Conservation (phyloP, 2,329 filamentous ascomycete genomes). For the Pestalotiopsis sp. region DNA sequence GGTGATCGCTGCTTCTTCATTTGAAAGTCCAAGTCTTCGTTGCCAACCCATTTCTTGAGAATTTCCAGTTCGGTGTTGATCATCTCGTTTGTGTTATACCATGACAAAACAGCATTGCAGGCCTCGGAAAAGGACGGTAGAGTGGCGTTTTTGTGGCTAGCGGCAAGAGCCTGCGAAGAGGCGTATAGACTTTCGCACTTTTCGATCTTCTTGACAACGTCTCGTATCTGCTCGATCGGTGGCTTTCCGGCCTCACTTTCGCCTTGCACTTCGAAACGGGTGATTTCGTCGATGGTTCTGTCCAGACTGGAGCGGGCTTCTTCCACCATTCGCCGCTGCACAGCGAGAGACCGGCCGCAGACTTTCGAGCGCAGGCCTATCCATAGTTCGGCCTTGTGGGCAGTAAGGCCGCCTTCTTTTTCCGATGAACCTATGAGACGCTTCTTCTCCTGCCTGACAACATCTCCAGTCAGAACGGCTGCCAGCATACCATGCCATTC, state of each 20-base stretch:
- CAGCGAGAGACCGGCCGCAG: constrained; percentile 80
- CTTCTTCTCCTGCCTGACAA: constrained; percentile 98
- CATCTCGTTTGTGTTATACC: constrained; percentile 95
- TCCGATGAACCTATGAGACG: constrained; percentile 80
- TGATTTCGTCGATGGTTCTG: constrained; percentile 81
- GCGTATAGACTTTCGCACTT: constrained; percentile 86
- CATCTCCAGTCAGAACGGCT: constrained; percentile 92
- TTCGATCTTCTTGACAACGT: constrained; percentile 88
- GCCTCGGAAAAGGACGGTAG: constrained; percentile 80
- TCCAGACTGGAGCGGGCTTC: constrained; percentile 78
- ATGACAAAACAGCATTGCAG: constrained; percentile 87
- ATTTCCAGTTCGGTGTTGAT: constrained; percentile 95
- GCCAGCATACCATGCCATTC: constrained; percentile 99
- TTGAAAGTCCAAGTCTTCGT: constrained; percentile 89
- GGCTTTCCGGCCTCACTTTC: constrained; percentile 90
- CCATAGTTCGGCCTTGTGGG: constrained; percentile 83
- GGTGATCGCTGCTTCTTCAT: constrained; percentile 72
- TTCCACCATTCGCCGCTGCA: constrained; percentile 87
- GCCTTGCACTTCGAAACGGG: constrained; percentile 91
- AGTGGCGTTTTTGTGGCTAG: constrained; percentile 74
- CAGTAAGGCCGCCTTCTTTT: constrained; percentile 59
- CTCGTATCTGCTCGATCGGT: constrained; percentile 84
- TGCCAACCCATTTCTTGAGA: constrained; percentile 94
- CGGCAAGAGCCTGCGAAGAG: constrained; percentile 73
- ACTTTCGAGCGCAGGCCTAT: constrained; percentile 82